These are phyloP conservation scores for Urostyla sp. DNA, from an alignment of 73 alveolate species.

Conservation along the genomic window DNA sequence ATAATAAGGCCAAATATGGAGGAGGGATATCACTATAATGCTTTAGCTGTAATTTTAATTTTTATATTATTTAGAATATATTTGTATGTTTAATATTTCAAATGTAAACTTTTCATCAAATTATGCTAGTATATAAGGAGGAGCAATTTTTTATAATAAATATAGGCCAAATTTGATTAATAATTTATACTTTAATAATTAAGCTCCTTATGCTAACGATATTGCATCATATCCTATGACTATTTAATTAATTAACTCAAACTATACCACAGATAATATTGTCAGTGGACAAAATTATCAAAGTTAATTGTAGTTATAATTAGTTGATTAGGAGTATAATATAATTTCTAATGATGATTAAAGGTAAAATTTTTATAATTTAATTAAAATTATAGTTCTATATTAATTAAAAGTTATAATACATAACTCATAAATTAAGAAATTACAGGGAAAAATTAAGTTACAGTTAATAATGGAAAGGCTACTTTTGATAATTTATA, in stretches of 20 bases:
- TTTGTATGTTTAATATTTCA: background rate
- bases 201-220: slow-evolving; percentile 11
- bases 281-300: background rate
- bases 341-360: background rate
- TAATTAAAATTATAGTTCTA: background rate
- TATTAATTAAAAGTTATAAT: background rate
- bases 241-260: background rate
- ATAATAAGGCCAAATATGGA: background rate
- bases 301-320: background rate
- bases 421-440: background rate
- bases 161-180: background rate
- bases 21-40: slow-evolving; percentile 9
- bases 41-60: background rate
- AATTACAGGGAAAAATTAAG: background rate
- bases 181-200: background rate
- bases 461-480: background rate
- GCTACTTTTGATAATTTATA: background rate
- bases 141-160: background rate
- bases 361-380: background rate
- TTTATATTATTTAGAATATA: background rate
- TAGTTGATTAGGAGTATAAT: background rate
- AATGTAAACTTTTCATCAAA: background rate
- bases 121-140: background rate
- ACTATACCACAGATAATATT: background rate
- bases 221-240: background rate